phyloP scores from a whole-genome alignment of 495 filamentous ascomycete species.

The Hypoxylon cercidicola region DNA sequence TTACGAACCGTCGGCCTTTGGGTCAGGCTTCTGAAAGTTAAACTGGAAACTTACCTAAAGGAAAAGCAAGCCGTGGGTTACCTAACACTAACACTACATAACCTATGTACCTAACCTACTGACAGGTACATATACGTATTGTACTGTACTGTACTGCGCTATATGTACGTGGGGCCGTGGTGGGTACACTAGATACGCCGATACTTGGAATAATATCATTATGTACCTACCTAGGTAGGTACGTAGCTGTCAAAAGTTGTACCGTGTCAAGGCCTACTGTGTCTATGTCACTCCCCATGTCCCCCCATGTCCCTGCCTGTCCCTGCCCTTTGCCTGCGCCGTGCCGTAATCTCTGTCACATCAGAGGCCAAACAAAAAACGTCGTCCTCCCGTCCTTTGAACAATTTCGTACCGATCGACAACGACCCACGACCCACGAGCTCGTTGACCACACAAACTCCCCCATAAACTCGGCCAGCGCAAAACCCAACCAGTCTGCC shows the following conservation, averaged over 20 bases:
- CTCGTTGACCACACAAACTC: conserved; percentile 38
- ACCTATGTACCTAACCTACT: too few relatives aligned
- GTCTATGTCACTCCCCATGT: conserved; percentile 35
- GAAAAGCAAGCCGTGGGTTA: too few relatives aligned
- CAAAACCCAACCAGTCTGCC: conserved; percentile 34
- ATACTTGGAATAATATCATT: neutral
- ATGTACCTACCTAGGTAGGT: neutral
- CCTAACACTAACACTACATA: too few relatives aligned
- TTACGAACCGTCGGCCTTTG: too few relatives aligned
- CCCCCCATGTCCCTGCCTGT: conserved; percentile 31
- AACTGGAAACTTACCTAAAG: too few relatives aligned
- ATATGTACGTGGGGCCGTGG: neutral
- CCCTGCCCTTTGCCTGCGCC: conserved; percentile 18
- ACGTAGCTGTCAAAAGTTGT: conserved; percentile 12
- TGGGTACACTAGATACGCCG: too few relatives aligned
- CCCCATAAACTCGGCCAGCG: conserved; percentile 37
- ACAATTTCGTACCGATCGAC: conserved; percentile 43
- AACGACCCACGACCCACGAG: conserved; percentile 43
- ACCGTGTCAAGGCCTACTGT: conserved; percentile 32
- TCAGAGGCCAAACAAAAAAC: conserved; percentile 39
- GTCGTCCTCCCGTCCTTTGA: conserved; percentile 38
- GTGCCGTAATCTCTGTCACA: conserved; percentile 44
- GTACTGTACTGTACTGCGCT: conserved; percentile 4
- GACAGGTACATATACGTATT: too few relatives aligned
- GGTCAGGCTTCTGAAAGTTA: too few relatives aligned